These are phyloP conservation scores for Trichoderma simmonsii DNA, from an alignment of 2,329 filamentous ascomycete species.

Conservation along the genomic window DNA sequence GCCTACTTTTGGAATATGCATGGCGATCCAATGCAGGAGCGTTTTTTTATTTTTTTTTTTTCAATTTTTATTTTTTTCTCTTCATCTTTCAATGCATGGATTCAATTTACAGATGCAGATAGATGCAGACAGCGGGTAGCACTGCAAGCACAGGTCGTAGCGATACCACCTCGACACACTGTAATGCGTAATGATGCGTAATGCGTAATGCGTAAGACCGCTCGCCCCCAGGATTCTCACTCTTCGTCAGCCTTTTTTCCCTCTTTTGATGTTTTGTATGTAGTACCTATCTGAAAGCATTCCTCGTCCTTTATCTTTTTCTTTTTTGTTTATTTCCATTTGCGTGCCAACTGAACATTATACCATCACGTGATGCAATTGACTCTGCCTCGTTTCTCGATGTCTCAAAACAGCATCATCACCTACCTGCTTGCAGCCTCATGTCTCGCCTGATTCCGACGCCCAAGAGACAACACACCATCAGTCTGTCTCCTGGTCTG, in stretches of 20 bases:
- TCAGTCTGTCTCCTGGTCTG: slow-evolving; percentile 1
- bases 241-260: background rate
- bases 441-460: background rate
- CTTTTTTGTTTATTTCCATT: background rate
- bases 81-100: background rate
- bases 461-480: background rate
- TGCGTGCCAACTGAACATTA: background rate
- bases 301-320: background rate
- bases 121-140: background rate
- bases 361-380: background rate
- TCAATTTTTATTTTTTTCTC: background rate
- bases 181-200: background rate
- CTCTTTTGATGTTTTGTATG: background rate
- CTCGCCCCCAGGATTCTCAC: background rate
- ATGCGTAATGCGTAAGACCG: background rate
- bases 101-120: background rate
- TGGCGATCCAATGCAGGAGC: slow-evolving; percentile 9
- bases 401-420: background rate
- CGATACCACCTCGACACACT: background rate
- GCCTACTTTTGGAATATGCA: background rate
- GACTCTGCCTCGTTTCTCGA: background rate
- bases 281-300: background rate
- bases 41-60: background rate
- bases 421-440: background rate
- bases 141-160: background rate